Conservation (phyloP, 768 basidiomycete species). For the Rhodotorula taiwanensis region DNA sequence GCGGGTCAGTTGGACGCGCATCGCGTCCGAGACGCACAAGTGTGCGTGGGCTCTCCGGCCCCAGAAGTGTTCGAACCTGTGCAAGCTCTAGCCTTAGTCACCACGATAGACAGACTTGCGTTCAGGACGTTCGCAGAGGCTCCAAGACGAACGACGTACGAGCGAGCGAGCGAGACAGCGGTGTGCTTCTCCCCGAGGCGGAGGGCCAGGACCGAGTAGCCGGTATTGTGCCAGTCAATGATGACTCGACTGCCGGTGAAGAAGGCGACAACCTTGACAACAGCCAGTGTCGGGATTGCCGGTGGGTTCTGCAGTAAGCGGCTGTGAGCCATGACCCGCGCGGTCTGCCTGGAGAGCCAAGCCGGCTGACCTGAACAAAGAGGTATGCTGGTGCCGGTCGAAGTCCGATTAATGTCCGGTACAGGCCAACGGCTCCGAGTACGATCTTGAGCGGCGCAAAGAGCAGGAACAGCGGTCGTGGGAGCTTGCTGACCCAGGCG, state of each 20-base stretch:
- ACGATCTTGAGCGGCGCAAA: constrained; percentile 70
- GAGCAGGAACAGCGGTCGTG: constrained; percentile 57
- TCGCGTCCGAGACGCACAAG: constrained; percentile 83
- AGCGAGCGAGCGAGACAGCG: constrained; percentile 66
- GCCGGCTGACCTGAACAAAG: constrained; percentile 68
- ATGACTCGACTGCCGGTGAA: constrained; percentile 75
- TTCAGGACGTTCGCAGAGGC: too few species aligned
- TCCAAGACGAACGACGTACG: constrained; percentile 56
- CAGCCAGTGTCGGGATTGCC: constrained; percentile 81
- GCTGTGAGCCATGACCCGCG: too few species aligned
- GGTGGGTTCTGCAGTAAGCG: constrained; percentile 73
- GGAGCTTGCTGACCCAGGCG: constrained; percentile 51
- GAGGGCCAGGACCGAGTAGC: constrained; percentile 83
- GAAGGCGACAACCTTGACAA: constrained; percentile 67
- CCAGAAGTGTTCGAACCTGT: constrained; percentile 79
- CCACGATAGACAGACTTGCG: too few species aligned
- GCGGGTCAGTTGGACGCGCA: constrained; percentile 62
- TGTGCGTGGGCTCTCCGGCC: constrained; percentile 78
- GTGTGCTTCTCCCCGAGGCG: constrained; percentile 63
- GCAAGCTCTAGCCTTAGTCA: too few species aligned
- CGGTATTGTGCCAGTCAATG: constrained; percentile 98
- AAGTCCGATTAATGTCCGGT: constrained; percentile 58
- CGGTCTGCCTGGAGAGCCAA: too few species aligned
- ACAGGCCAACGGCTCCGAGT: constrained; percentile 60
- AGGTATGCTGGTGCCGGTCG: constrained; percentile 70